Base-by-base conservation (phyloP, 2,329 filamentous ascomycete species). In the Verticillium isaacii region DNA sequence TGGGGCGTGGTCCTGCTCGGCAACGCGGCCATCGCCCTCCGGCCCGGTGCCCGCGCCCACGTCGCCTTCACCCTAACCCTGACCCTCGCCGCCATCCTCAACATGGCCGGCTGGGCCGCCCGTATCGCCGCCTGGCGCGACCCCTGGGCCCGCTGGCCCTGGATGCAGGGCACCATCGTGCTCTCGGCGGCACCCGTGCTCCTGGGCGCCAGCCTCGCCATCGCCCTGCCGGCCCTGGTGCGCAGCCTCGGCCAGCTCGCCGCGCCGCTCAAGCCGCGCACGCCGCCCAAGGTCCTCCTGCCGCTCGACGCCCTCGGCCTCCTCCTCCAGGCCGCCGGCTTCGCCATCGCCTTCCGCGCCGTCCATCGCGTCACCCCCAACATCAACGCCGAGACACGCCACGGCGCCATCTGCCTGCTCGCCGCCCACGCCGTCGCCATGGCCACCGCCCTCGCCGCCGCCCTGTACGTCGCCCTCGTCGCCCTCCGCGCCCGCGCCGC, bases 161-260 rank as follows among this genome's bases (percentile, higher is more conserved):
- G 68, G 37, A 65, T 68, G 11, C 63, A 65, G 23, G 66, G 66
- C 41, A 70, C 64, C 34, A 54, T 66, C 1, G 66, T 69, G 14
- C 62, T 72, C 32, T 68, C 69, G 12, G 60, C 73, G 12, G 70
- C 72, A 1, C 70, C 73, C 2, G 66, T 68, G 0, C 71, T 71
- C 32, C 52, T 74, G 34, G 70, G 71, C 3, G 7, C 14, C 63
- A 74, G 72, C 23, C 70, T 74, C 29, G 72, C 72, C 61, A 63
- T 68, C 36, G 67, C 62, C 25, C 66, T 70, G 55, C 65, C 65
- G 5, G 62, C 69, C 60, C 67, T 70, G 17, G 64, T 73, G 29
- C 61, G 60, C 14, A 63, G 67, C 9, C 58, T 75, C 25, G 72
- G 73, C 12, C 61, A 64, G 9, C 69, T 73, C 54, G 69, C 73